These are phyloP conservation scores for Anisodus acutangulus DNA, from an alignment of 257 asterid species.

Conservation along the genomic window DNA sequence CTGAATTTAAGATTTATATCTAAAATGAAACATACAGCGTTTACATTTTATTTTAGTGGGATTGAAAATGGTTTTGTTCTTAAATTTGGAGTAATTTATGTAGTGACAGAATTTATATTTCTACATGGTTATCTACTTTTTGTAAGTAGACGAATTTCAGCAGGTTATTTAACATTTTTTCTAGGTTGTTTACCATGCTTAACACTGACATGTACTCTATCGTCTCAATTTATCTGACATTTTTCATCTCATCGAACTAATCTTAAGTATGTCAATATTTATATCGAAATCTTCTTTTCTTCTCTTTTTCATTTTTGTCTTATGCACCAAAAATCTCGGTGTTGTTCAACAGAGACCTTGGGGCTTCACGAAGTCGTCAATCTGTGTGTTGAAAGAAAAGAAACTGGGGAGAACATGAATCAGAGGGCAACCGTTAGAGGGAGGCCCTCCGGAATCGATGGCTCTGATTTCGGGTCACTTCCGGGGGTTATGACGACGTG, in stretches of 20 bases:
- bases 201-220: background rate
- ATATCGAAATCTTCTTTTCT: background rate
- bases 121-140: too few relatives aligned
- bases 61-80: too few relatives aligned
- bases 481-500: too few relatives aligned
- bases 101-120: too few relatives aligned
- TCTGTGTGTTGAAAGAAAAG: background rate
- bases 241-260: background rate
- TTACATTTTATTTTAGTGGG: too few relatives aligned
- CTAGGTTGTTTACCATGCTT: background rate
- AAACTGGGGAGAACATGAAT: constrained; percentile 44
- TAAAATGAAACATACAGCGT: too few relatives aligned
- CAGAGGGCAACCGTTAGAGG: constrained; percentile 49
- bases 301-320: too few relatives aligned
- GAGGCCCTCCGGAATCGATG: constrained; percentile 94
- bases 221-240: background rate
- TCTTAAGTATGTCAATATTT: background rate
- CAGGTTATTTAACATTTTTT: too few relatives aligned
- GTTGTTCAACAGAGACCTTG: background rate
- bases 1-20: too few relatives aligned
- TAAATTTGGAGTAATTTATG: too few relatives aligned
- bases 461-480: constrained; percentile 62
- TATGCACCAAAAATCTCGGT: background rate
- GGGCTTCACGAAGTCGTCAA: background rate
- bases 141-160: too few relatives aligned